Evolutionary conservation across 1,139 yeast genomes (phyloP).

Genomic region (Entelexis sorbosivorans): DNA sequence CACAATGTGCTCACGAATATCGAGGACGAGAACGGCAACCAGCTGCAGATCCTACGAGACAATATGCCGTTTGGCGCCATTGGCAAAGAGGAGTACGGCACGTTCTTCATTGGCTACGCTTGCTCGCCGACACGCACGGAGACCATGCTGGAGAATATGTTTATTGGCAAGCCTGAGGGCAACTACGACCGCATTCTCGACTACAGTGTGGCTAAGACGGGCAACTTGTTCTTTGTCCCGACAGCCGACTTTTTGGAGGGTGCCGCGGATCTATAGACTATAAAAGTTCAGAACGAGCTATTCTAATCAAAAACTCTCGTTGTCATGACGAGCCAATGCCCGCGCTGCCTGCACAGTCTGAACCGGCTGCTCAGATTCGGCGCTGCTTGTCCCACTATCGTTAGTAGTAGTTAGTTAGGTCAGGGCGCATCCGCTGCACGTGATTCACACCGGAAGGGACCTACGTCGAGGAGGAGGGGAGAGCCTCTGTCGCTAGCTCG

Average conservation of each 20-base stretch:
- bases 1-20: constrained; percentile 18
- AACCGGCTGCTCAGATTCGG: too few relatives aligned
- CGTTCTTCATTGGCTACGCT: constrained; percentile 23
- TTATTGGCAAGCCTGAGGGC: constrained; percentile 23
- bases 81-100: constrained; percentile 22
- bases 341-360: too few relatives aligned
- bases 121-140: constrained; percentile 18
- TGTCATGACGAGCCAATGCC: too few relatives aligned
- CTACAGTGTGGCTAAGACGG: constrained; percentile 21
- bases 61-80: constrained; percentile 24
- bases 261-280: constrained; percentile 1
- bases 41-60: constrained; percentile 22
- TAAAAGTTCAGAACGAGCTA: too few relatives aligned
- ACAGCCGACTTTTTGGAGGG: constrained; percentile 12
- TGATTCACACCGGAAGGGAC: too few relatives aligned
- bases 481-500: too few relatives aligned
- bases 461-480: too few relatives aligned
- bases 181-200: constrained; percentile 23
- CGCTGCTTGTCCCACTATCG: too few relatives aligned
- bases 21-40: constrained; percentile 19
- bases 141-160: constrained; percentile 22
- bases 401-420: too few relatives aligned
- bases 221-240: constrained; percentile 18
- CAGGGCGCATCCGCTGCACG: too few relatives aligned
- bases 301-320: too few relatives aligned